phyloP scores from a whole-genome alignment of 106 monocot genomes.

The Platanthera zijinensis region DNA sequence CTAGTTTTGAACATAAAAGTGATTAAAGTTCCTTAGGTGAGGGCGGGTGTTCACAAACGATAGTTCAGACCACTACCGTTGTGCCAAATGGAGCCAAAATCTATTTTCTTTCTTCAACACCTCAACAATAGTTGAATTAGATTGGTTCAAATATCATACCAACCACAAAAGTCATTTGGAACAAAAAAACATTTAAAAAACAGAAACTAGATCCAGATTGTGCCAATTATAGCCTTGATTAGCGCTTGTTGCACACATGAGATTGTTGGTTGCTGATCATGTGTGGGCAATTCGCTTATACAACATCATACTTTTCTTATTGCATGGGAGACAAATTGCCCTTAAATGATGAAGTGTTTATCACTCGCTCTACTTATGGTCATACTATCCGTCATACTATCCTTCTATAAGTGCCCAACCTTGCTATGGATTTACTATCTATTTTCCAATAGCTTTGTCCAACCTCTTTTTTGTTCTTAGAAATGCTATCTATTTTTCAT shows the following conservation, averaged over 20 bases:
- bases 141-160: neutral
- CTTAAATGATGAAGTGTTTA: neutral
- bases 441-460: neutral
- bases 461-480: neutral
- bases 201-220: neutral
- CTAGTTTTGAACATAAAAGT: too few species aligned
- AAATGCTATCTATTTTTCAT: neutral
- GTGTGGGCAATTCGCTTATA: neutral
- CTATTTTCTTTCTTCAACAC: neutral
- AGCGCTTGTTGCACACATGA: neutral
- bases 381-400: too few species aligned
- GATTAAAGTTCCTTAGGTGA: too few species aligned
- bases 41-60: too few species aligned
- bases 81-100: neutral
- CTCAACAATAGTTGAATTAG: neutral
- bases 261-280: neutral
- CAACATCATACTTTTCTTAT: neutral
- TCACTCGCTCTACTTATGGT: too few species aligned
- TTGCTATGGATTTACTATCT: neutral
- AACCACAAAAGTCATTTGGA: neutral
- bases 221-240: neutral
- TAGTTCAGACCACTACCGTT: neutral
- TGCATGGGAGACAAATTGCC: neutral
- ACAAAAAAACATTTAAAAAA: neutral
- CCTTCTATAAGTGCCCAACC: too few species aligned